Conservation (phyloP, 108 stramenopile species). For the Licmophora abbreviata region DNA sequence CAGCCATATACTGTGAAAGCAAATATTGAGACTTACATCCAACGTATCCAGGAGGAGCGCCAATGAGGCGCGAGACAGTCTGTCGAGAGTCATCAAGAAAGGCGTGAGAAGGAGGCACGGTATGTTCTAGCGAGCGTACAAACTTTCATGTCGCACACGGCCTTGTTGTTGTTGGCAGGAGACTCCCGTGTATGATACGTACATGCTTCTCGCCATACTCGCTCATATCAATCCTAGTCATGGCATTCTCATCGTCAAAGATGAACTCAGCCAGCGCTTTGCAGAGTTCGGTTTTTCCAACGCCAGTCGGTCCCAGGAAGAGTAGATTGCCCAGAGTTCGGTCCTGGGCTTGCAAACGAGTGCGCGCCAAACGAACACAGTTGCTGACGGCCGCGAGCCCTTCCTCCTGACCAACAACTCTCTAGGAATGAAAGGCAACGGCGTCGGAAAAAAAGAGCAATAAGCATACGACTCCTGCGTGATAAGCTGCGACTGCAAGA, state of each 20-base stretch:
- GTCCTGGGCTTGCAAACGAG: conserved; percentile 78
- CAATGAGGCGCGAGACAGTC: conserved; percentile 77
- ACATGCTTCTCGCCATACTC: conserved; percentile 79
- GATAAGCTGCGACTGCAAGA: not conserved
- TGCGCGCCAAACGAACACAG: conserved; percentile 80
- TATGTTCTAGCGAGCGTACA: not conserved
- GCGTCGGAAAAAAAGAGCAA: not conserved
- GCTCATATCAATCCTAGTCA: conserved; percentile 89
- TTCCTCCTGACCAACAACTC: conserved; percentile 88
- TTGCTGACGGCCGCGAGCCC: conserved; percentile 80
- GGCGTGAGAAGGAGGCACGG: conserved; percentile 10
- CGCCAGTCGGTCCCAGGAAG: conserved; percentile 84
- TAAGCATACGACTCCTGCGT: no score
- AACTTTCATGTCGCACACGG: not conserved
- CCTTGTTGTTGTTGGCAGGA: no score
- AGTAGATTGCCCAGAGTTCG: conserved; percentile 85
- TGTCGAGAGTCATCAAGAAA: no score
- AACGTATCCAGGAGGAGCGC: conserved; percentile 63
- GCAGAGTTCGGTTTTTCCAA: conserved; percentile 89
- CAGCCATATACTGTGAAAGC: not conserved
- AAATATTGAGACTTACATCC: no score
- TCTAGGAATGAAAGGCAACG: not conserved
- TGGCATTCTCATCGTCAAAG: conserved; percentile 88
- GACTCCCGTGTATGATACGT: not conserved
- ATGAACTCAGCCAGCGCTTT: conserved; percentile 84